Percentiles rank a stretch among this genome's conserved stretches.
These are phyloP conservation scores for Typha latifolia DNA, from an alignment of 176 grass and related monocot species.

Conservation along the genomic window DNA sequence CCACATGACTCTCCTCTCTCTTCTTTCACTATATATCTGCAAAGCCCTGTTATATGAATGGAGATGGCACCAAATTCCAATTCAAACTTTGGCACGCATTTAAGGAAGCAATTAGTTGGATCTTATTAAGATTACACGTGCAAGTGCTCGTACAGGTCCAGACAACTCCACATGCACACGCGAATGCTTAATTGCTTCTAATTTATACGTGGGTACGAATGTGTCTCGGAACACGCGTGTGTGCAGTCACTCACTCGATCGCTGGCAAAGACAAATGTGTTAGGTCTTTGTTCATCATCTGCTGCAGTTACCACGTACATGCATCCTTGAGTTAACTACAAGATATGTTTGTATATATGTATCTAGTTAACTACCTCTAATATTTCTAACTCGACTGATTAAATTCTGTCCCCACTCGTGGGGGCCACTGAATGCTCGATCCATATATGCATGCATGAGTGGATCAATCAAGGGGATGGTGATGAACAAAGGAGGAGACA, in stretches of 20 bases:
- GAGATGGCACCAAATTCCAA: background rate
- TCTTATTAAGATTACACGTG: slow-evolving; percentile 17
- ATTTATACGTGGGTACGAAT: slow-evolving; percentile 1
- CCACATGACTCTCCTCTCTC: background rate
- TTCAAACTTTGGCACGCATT: slow-evolving; percentile 1
- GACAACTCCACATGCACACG: slow-evolving; percentile 26
- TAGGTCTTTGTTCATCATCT: background rate
- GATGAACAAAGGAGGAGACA: slow-evolving; percentile 8
- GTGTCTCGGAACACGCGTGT: slow-evolving; percentile 6
- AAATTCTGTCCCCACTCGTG: too few species aligned
- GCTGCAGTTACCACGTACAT: too few species aligned
- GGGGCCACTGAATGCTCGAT: background rate
- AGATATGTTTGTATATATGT: too few species aligned
- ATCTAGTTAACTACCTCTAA: too few species aligned
- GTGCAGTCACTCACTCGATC: background rate
- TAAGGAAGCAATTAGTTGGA: background rate
- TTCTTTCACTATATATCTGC: slow-evolving; percentile 3
- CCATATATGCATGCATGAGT: background rate
- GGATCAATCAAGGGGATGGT: background rate
- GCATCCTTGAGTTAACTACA: too few species aligned
- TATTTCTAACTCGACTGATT: background rate
- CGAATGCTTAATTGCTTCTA: background rate
- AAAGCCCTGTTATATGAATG: slow-evolving; percentile 1
- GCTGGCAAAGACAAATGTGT: background rate
- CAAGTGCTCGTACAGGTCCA: slow-evolving; percentile 14